Conservation (phyloP, 164 flowering plant species). For the Chloranthus sessilifolius region DNA sequence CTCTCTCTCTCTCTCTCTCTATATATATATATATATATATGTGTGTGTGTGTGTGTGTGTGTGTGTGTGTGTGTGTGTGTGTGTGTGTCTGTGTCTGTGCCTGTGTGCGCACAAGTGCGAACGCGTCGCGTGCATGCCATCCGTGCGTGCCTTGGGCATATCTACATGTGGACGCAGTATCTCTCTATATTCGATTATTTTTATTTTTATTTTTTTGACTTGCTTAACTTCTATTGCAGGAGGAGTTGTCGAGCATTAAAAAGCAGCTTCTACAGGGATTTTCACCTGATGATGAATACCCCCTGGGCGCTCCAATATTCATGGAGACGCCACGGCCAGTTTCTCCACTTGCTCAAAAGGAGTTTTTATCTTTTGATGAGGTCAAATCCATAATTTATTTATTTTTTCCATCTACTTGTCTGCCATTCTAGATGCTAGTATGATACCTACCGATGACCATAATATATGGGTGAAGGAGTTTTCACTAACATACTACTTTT, state of each 20-base stretch:
- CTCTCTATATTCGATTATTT: neutral
- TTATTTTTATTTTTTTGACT: neutral
- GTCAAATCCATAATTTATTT: slow-evolving; percentile 19
- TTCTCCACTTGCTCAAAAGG: slow-evolving; percentile 64
- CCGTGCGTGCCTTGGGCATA: no score
- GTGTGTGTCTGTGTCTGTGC: no score
- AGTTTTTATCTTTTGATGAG: slow-evolving; percentile 54
- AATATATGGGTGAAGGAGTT: neutral
- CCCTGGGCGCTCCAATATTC: slow-evolving; percentile 60
- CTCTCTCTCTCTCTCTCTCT: no score
- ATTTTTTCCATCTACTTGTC: neutral
- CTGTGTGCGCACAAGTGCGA: no score
- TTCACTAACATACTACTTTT: slow-evolving; percentile 8
- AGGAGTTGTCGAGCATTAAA: slow-evolving; percentile 43
- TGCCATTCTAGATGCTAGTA: neutral
- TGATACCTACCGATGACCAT: neutral
- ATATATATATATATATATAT: no score
- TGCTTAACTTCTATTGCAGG: slow-evolving; percentile 32
- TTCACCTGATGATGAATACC: slow-evolving; percentile 78
- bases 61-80: no score
- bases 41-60: no score
- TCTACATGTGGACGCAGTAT: no score
- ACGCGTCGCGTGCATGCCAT: no score
- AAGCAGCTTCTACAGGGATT: slow-evolving; percentile 54
- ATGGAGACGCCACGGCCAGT: slow-evolving; percentile 75